phyloP scores from a whole-genome alignment of 305 asterid species.

The Lippia alba region DNA sequence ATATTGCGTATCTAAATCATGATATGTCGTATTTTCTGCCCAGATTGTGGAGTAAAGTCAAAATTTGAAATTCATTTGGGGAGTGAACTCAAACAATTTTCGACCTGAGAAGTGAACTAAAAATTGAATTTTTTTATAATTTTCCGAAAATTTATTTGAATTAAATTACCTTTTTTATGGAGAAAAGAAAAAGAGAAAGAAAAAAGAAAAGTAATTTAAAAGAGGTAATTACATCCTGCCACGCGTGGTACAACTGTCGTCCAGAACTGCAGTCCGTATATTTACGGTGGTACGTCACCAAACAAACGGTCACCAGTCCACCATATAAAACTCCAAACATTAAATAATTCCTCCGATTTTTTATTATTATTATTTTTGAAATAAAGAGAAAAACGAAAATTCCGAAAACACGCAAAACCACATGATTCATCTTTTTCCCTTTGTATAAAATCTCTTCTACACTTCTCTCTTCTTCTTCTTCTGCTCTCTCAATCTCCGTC shows the following conservation, averaged over 20 bases:
- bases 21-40: no score
- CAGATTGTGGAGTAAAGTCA: no score
- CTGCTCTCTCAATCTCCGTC: slow-evolving; percentile 14
- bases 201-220: no score
- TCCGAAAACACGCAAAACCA: slow-evolving; percentile 43
- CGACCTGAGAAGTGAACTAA: no score
- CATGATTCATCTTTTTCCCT: slow-evolving; percentile 3
- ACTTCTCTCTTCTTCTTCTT: slow-evolving; percentile 14
- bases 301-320: slow-evolving; percentile 36
- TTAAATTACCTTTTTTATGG: no score
- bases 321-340: not conserved
- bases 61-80: no score
- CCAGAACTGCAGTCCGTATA: not conserved
- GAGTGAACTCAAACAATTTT: no score
- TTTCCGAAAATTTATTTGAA: no score
- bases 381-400: slow-evolving; percentile 3
- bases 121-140: no score
- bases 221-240: not conserved
- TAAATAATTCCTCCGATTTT: slow-evolving; percentile 1
- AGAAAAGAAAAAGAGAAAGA: no score
- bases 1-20: no score
- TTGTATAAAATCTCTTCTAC: slow-evolving; percentile 13
- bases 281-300: slow-evolving; percentile 20
- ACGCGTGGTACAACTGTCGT: not conserved
- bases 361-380: no score